These are phyloP conservation scores for Mariannaea sp. DNA, from an alignment of 2,329 filamentous ascomycete species.

Conservation along the genomic window DNA sequence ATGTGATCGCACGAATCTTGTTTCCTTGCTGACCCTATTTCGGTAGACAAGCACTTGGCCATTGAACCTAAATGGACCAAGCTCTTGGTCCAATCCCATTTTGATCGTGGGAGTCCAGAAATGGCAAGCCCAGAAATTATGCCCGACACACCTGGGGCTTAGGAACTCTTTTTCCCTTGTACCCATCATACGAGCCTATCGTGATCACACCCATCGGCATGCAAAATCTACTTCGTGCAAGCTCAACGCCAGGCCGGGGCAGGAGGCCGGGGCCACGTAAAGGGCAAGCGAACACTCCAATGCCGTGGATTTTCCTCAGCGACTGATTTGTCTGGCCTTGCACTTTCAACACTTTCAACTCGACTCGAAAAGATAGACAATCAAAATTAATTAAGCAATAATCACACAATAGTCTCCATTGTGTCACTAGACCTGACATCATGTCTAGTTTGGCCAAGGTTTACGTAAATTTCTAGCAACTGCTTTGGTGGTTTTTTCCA, in stretches of 20 bases:
- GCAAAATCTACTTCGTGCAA: slow-evolving; percentile 8
- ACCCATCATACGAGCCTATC: slow-evolving; percentile 22
- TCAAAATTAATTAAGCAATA: no score
- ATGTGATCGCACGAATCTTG: slow-evolving; percentile 21
- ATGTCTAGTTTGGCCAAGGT: slow-evolving; percentile 3
- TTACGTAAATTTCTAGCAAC: slow-evolving; percentile 18
- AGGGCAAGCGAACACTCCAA: slow-evolving; percentile 2
- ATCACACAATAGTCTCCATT: no score
- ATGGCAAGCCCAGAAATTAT: slow-evolving; percentile 27
- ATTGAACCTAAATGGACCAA: slow-evolving; percentile 22
- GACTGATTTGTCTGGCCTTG: no score
- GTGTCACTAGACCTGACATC: background rate
- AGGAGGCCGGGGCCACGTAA: slow-evolving; percentile 3
- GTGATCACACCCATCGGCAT: slow-evolving; percentile 16
- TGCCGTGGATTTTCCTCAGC: background rate
- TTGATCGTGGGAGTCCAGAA: slow-evolving; percentile 13
- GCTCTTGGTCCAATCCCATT: slow-evolving; percentile 27
- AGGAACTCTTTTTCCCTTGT: slow-evolving; percentile 30
- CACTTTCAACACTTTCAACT: no score
- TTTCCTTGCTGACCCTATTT: slow-evolving; percentile 11
- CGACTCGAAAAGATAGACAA: no score
- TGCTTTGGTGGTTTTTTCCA: slow-evolving; percentile 14
- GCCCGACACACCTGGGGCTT: slow-evolving; percentile 34
- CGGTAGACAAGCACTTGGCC: slow-evolving; percentile 3
- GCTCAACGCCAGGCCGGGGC: slow-evolving; percentile 14